Conservation (phyloP, 1,284 basidiomycete species). For the Irpex sp. region DNA sequence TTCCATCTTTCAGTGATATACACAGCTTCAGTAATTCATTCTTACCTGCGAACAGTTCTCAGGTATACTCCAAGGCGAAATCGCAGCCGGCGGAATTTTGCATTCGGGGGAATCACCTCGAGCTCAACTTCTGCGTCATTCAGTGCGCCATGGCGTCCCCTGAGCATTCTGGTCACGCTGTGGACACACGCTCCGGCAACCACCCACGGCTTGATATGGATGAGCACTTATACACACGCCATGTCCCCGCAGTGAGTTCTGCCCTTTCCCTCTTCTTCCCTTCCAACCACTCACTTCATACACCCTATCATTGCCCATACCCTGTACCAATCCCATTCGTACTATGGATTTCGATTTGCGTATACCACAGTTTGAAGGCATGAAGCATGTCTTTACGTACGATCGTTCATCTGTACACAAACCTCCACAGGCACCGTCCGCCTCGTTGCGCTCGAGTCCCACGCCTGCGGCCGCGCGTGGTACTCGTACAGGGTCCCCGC, state of each 20-base stretch:
- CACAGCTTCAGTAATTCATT: not conserved
- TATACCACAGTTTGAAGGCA: not conserved
- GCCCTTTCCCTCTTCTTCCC: not conserved
- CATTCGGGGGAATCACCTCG: not conserved
- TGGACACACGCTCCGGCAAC: not conserved
- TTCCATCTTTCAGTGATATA: not conserved
- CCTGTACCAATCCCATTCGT: not conserved
- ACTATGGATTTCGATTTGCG: not conserved
- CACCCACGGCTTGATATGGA: not conserved
- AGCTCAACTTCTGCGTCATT: not conserved
- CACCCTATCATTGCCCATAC: not conserved
- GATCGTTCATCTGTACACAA: conserved; percentile 8
- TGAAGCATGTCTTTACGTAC: conserved; percentile 3
- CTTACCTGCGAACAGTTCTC: not conserved
- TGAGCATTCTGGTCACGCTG: not conserved
- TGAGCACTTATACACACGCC: not conserved
- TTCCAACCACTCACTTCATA: not conserved
- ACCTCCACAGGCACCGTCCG: conserved; percentile 1
- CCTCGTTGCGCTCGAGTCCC: not conserved
- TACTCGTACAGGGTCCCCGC: not conserved
- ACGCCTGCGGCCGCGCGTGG: not conserved
- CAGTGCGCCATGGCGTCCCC: not conserved
- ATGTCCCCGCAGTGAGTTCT: not conserved
- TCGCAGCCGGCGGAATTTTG: not conserved
- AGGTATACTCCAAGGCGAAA: not conserved